Evolutionary conservation across 345 rosid species (phyloP), one percentile per base, ranked within the genome.

Genomic region (Lumnitzera racemosa): DNA sequence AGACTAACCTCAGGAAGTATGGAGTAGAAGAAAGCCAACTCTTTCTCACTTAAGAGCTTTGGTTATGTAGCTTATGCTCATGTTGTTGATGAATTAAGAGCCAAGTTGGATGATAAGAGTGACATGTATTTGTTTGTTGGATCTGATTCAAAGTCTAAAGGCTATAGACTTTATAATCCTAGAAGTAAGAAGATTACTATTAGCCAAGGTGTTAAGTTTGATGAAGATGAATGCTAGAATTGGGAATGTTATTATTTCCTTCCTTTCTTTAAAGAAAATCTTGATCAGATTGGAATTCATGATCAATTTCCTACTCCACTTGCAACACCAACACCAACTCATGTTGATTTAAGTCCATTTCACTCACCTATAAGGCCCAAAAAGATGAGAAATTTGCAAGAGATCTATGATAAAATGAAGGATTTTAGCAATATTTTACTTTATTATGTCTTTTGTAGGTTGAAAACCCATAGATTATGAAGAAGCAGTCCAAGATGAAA

Each of bases 191-290:
- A 52, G 24, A n/a, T 52, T 11, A 5, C 15, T 16, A 0, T 51
- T 9, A 62, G 65, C 31, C 15, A 15, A 27, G 15, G 51, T 51
- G 58, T 41, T 5, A 51, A 24, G 29, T 62, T 51, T 13, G 57
- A 31, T 11, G 58, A 62, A 62, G 50, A 16, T 14, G 13, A 17
- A 16, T 2, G 29, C 4, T 27, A 4, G 29, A 27, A 27, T 4
- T 27, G 29, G 29, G 29, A 27, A 27, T 2, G 29, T 27, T 27
- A 27, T 27, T 2, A 27, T 27, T 27, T 27, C 29, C 4, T 27
- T 27, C 29, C 29, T 2, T 27, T 27, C 29, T 27, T 2, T 27
- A 4, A 27, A 27, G 29, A 27, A 27, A 4, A 27, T 27, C 4
- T 27, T 27, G 29, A 27, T 27, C 29, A 2, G 4, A 27, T 4